Percentiles rank a stretch among this genome's conserved stretches.
Evolutionary conservation across 1,284 basidiomycete genomes (phyloP).

Genomic region (Austroboletus novae-zelandiae): DNA sequence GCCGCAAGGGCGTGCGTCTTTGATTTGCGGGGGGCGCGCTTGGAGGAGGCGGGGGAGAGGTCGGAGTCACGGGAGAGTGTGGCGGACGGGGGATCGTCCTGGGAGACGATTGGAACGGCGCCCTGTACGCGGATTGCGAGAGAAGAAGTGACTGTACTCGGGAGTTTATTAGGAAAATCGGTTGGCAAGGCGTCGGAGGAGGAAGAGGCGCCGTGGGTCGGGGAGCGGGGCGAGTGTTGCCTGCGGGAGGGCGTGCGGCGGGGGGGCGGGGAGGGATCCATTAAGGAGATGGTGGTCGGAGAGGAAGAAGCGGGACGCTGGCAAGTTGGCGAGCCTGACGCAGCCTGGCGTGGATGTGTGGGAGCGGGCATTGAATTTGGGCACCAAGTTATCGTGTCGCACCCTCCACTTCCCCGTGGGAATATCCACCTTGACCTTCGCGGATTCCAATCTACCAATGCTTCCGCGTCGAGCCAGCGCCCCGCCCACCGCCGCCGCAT

Average conservation of each 20-base stretch:
- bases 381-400: slow-evolving; percentile 40
- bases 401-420: slow-evolving; percentile 32
- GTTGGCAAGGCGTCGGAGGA: slow-evolving; percentile 30
- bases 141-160: slow-evolving; percentile 48
- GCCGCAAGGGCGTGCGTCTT: slow-evolving; percentile 81
- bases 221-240: slow-evolving; percentile 30
- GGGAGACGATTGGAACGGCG: slow-evolving; percentile 39
- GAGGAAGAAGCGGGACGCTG: slow-evolving; percentile 3
- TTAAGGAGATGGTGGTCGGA: slow-evolving; percentile 4
- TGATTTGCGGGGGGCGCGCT: slow-evolving; percentile 79
- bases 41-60: slow-evolving; percentile 38
- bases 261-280: slow-evolving; percentile 14
- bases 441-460: slow-evolving; percentile 33
- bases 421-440: slow-evolving; percentile 26
- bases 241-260: slow-evolving; percentile 32
- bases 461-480: slow-evolving; percentile 34
- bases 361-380: slow-evolving; percentile 40
- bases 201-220: slow-evolving; percentile 21
- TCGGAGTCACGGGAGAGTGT: slow-evolving; percentile 23
- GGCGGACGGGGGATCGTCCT: slow-evolving; percentile 25
- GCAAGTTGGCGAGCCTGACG: slow-evolving; percentile 9
- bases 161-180: slow-evolving; percentile 39
- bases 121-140: slow-evolving; percentile 53
- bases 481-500: slow-evolving; percentile 1
- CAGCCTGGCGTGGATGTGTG: slow-evolving; percentile 34